These are phyloP conservation scores for Davidsoniella australis DNA, from an alignment of 2,329 filamentous ascomycete genomes.

Conservation along the genomic window DNA sequence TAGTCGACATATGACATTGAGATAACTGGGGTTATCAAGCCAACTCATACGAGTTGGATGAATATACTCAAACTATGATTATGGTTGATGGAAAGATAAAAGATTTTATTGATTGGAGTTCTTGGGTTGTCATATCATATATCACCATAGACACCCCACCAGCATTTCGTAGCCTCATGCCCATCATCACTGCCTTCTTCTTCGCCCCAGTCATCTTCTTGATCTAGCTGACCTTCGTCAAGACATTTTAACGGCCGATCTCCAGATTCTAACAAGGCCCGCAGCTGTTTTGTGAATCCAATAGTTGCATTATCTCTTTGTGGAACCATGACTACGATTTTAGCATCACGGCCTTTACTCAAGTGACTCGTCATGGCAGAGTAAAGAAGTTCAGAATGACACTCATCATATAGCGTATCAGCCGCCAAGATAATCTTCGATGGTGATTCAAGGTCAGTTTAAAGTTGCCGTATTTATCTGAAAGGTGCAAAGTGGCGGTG, in stretches of 20 bases:
- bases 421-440: slow-evolving; percentile 59
- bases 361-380: slow-evolving; percentile 55
- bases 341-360: slow-evolving; percentile 33
- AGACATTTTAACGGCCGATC: slow-evolving; percentile 31
- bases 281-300: slow-evolving; percentile 45
- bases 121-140: background rate
- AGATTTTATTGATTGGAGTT: too few species aligned
- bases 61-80: too few species aligned
- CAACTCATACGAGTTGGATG: too few species aligned
- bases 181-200: slow-evolving; percentile 25
- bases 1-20: too few species aligned
- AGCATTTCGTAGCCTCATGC: slow-evolving; percentile 37
- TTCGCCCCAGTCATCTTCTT: slow-evolving; percentile 57
- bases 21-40: too few species aligned
- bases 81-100: too few species aligned
- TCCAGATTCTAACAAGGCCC: slow-evolving; percentile 37
- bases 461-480: background rate
- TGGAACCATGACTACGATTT: slow-evolving; percentile 67
- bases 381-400: slow-evolving; percentile 61
- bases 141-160: slow-evolving; percentile 45
- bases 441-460: background rate
- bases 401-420: slow-evolving; percentile 72
- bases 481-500: background rate
- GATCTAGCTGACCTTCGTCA: slow-evolving; percentile 44
- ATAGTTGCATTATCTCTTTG: slow-evolving; percentile 52